phyloP scores from a whole-genome alignment of 768 basidiomycete genomes.

The Tulasnella sp. region DNA sequence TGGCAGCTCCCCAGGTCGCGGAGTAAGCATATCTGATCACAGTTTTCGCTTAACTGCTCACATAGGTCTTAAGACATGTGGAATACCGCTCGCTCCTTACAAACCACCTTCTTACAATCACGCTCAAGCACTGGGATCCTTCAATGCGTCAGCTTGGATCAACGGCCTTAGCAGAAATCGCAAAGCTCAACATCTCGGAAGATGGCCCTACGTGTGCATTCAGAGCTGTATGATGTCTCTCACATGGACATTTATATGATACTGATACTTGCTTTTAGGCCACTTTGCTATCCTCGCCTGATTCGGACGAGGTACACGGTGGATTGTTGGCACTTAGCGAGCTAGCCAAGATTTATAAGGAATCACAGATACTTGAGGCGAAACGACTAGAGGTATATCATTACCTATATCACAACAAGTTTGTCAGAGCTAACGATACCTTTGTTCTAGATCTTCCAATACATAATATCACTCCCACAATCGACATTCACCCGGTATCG shows the following conservation, averaged over 20 bases:
- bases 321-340: conserved; percentile 61
- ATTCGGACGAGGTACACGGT: conserved; percentile 53
- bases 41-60: conserved; percentile 15
- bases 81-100: conserved; percentile 62
- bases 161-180: conserved; percentile 57
- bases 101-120: conserved; percentile 58
- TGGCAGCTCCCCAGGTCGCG: conserved; percentile 76
- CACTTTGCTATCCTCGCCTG: conserved; percentile 1
- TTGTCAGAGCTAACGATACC: not conserved
- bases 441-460: conserved; percentile 46
- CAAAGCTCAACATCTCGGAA: conserved; percentile 41
- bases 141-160: conserved; percentile 67
- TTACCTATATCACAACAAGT: not conserved
- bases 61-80: conserved; percentile 39
- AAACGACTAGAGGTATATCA: conserved; percentile 9
- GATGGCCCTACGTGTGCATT: conserved; percentile 39
- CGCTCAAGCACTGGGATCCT: conserved; percentile 80
- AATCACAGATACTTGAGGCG: conserved; percentile 15
- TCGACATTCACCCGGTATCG: conserved; percentile 48
- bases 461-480: conserved; percentile 44
- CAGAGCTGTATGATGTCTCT: conserved; percentile 38
- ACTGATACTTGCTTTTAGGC: not conserved
- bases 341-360: conserved; percentile 47
- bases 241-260: conserved; percentile 13
- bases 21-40: conserved; percentile 41